phyloP scores from a whole-genome alignment of 1,139 yeast genomes.

The Taphrina betulina region DNA sequence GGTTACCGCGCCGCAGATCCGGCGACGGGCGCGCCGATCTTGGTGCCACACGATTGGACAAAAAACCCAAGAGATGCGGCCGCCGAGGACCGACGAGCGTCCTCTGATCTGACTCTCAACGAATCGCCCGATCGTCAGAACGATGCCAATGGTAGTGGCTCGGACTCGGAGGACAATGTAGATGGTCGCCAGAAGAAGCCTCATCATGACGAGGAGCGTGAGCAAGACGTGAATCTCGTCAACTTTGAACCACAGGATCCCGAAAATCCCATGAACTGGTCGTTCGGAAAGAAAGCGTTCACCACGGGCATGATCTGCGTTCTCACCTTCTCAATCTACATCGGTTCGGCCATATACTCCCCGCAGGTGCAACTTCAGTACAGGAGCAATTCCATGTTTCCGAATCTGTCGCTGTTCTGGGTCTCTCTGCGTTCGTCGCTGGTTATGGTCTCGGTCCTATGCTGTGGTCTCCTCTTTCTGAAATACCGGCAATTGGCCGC shows the following conservation, averaged over 20 bases:
- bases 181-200: not conserved
- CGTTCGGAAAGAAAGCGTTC: conserved; percentile 47
- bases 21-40: no score
- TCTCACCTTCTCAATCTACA: conserved; percentile 43
- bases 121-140: not conserved
- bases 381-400: conserved; percentile 59
- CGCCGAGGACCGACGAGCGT: conserved; percentile 4
- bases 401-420: conserved; percentile 71
- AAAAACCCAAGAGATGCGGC: conserved; percentile 28
- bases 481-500: conserved; percentile 51
- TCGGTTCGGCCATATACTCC: conserved; percentile 55
- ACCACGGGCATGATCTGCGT: conserved; percentile 30
- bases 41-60: no score
- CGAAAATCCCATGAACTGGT: conserved; percentile 61
- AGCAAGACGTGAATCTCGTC: conserved; percentile 38
- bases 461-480: conserved; percentile 73
- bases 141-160: conserved; percentile 2
- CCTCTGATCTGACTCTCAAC: conserved; percentile 12
- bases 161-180: no score
- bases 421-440: conserved; percentile 70
- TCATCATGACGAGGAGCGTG: conserved; percentile 25
- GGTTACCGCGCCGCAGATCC: no score
- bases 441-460: conserved; percentile 64
- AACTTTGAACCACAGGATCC: conserved; percentile 58
- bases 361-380: conserved; percentile 55